Percentiles rank a stretch among this genome's conserved stretches.
phyloP scores from a whole-genome alignment of 371 early-diverging fungal species.

The Antonospora locustae region DNA sequence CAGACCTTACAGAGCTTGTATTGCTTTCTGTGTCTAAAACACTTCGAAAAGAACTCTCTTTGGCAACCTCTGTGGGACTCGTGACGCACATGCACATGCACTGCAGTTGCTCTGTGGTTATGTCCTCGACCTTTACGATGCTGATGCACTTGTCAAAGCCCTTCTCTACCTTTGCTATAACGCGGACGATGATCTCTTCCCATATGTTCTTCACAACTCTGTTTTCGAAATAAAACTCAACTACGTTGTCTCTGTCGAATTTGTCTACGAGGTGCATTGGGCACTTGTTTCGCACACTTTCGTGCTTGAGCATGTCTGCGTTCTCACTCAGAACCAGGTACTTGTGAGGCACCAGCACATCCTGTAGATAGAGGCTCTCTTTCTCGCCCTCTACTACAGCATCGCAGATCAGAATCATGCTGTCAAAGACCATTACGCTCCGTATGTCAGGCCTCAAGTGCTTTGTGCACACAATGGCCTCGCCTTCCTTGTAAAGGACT shows the following conservation, averaged over 20 bases:
- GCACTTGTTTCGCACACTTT: slow-evolving; percentile 1
- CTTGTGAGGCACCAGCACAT: slow-evolving; percentile 24
- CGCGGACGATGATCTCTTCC: background rate
- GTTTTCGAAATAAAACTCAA: slow-evolving; percentile 35
- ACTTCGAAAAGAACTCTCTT: too few species aligned
- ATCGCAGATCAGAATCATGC: slow-evolving; percentile 32
- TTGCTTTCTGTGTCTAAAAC: too few species aligned
- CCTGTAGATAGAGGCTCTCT: slow-evolving; percentile 9
- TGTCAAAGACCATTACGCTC: slow-evolving; percentile 36
- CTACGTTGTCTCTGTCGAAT: background rate
- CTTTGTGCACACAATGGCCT: slow-evolving; percentile 16
- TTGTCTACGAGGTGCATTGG: slow-evolving; percentile 22
- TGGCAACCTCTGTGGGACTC: too few species aligned
- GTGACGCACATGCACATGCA: too few species aligned
- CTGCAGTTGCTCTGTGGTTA: background rate
- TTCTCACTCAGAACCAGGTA: slow-evolving; percentile 2
- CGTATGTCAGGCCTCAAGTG: background rate
- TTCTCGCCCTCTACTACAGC: slow-evolving; percentile 3
- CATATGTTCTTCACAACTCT: slow-evolving; percentile 10
- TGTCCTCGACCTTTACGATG: background rate
- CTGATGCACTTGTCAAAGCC: background rate
- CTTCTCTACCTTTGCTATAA: background rate
- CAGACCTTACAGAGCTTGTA: too few species aligned
- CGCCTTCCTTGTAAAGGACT: slow-evolving; percentile 22
- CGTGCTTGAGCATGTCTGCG: slow-evolving; percentile 15